A percentile compares a stretch with the other conserved stretches of the same genome.
These are phyloP conservation scores for Stephania cephalantha DNA, from an alignment of 164 flowering plant species.

Conservation along the genomic window DNA sequence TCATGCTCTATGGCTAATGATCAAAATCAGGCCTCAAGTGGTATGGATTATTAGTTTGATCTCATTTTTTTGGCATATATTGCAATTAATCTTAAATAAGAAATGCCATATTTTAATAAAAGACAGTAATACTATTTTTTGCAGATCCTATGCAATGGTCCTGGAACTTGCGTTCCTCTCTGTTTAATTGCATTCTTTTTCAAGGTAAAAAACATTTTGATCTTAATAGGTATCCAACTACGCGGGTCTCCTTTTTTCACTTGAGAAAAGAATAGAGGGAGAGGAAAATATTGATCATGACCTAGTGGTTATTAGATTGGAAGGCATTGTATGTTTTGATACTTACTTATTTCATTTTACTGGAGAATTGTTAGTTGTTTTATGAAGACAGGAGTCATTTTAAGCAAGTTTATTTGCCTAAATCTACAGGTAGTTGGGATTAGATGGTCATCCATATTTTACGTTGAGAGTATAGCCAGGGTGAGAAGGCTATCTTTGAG, in stretches of 20 bases:
- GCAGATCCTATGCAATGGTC: slow-evolving; percentile 95
- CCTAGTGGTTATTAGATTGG: not conserved
- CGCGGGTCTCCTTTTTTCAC: not conserved
- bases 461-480: slow-evolving; percentile 92
- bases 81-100: not conserved
- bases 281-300: not conserved
- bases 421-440: slow-evolving; percentile 69
- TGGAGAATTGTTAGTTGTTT: not conserved
- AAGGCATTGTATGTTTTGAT: not conserved
- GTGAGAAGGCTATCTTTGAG: slow-evolving; percentile 78
- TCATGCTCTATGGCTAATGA: slow-evolving; percentile 80
- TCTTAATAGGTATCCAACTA: not conserved
- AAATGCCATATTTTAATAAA: not conserved
- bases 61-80: not conserved
- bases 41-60: slow-evolving; percentile 31
- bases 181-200: slow-evolving; percentile 72
- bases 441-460: slow-evolving; percentile 71
- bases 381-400: not conserved
- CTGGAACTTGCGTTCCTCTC: slow-evolving; percentile 91
- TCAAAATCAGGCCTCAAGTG: slow-evolving; percentile 82
- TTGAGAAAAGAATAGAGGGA: not conserved
- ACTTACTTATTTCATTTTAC: not conserved
- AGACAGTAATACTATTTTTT: slow-evolving; percentile 4
- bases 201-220: slow-evolving; percentile 42
- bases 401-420: not conserved